Evolutionary conservation across 1,139 yeast genomes (phyloP).

Genomic region (Saccharomyces hybrid): DNA sequence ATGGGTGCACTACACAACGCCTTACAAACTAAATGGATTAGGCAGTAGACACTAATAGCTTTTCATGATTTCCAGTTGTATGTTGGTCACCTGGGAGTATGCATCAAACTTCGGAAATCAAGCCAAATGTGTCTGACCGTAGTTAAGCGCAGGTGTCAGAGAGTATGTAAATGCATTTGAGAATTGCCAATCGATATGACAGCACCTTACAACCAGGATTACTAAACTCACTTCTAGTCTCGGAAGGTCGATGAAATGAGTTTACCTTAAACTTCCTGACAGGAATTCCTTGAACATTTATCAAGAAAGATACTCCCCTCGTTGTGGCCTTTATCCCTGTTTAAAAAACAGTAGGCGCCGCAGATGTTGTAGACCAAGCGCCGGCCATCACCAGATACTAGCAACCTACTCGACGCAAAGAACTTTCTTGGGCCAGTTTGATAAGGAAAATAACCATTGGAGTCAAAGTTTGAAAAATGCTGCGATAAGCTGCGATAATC

Average conservation of each 20-base stretch:
- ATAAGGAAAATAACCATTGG: not conserved
- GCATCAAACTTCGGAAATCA: constrained; percentile 4
- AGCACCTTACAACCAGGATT: constrained; percentile 1
- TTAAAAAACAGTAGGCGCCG: not conserved
- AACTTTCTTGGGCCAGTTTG: not conserved
- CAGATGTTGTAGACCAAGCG: constrained; percentile 12
- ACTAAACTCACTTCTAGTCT: constrained; percentile 6
- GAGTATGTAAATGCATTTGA: constrained; percentile 6
- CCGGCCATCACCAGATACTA: constrained; percentile 4
- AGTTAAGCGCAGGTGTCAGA: constrained; percentile 1
- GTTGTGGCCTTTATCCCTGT: constrained; percentile 15
- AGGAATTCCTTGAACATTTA: constrained; percentile 7
- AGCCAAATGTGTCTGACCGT: constrained; percentile 10
- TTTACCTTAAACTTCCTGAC: constrained; percentile 10
- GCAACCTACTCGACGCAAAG: not conserved
- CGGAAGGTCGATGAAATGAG: constrained; percentile 12
- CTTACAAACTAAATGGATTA: too few species aligned
- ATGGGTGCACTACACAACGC: too few species aligned
- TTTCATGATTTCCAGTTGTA: constrained; percentile 5
- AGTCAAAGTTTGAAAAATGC: not conserved
- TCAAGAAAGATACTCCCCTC: constrained; percentile 8
- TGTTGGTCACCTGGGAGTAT: constrained; percentile 11
- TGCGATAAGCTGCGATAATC: not conserved
- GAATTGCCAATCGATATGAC: constrained; percentile 10
- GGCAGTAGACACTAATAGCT: not conserved